A percentile compares a stretch with the other conserved stretches of the same genome.
phyloP scores from a whole-genome alignment of 2,329 filamentous ascomycete species.

The Aureobasidium sp. region DNA sequence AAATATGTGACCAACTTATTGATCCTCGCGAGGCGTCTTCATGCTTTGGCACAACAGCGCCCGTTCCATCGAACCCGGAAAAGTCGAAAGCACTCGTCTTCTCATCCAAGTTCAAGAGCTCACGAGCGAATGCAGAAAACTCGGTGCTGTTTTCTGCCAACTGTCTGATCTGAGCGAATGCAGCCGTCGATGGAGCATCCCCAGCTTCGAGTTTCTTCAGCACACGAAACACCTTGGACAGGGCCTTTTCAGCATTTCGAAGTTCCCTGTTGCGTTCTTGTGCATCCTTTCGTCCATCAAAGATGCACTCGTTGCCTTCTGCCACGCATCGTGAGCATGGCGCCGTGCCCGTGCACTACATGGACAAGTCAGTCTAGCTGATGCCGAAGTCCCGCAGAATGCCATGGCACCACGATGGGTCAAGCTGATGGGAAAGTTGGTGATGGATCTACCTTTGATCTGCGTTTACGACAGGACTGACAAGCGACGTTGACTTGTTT shows the following conservation, averaged over 20 bases:
- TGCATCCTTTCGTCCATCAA: slow-evolving; percentile 11
- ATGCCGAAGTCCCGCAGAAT: background rate
- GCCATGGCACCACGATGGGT: background rate
- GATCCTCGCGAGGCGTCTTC: background rate
- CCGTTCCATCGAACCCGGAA: background rate
- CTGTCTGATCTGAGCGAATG: background rate
- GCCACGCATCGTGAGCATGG: slow-evolving; percentile 9
- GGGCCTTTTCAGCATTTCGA: slow-evolving; percentile 8
- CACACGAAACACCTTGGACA: slow-evolving; percentile 5
- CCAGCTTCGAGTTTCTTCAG: slow-evolving; percentile 6
- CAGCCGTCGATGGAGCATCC: background rate
- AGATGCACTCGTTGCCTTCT: slow-evolving; percentile 9
- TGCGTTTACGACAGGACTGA: slow-evolving; percentile 11
- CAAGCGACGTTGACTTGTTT: slow-evolving; percentile 12
- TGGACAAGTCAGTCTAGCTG: background rate
- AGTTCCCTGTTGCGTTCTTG: slow-evolving; percentile 11
- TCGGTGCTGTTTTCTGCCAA: background rate
- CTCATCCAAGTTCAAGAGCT: background rate
- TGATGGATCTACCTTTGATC: slow-evolving; percentile 7
- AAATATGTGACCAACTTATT: background rate
- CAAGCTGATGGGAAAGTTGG: background rate
- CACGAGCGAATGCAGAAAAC: slow-evolving; percentile 1
- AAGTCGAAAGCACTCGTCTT: slow-evolving; percentile 1
- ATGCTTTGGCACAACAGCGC: background rate
- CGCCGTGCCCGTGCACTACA: slow-evolving; percentile 9